phyloP scores from a whole-genome alignment of 805 yeast species.

The Metschnikowia aberdeeniae region DNA sequence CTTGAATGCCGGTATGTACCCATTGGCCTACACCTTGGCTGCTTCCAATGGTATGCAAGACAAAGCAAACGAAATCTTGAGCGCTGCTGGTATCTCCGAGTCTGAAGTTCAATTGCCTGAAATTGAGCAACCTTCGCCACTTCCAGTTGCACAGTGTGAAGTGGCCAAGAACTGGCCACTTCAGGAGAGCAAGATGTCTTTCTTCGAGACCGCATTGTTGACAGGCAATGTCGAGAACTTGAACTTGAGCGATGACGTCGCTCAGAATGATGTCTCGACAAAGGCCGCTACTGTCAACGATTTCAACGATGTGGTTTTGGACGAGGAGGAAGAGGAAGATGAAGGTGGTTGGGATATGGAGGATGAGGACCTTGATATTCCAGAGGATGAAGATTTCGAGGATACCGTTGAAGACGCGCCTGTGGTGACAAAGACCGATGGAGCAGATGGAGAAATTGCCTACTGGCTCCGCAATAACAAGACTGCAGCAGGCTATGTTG shows the following conservation, averaged over 20 bases:
- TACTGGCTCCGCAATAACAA: conserved; percentile 86
- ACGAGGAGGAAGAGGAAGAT: conserved; percentile 46
- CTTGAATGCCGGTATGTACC: conserved; percentile 72
- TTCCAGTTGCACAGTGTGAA: conserved; percentile 46
- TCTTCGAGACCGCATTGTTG: conserved; percentile 77
- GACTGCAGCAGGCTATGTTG: conserved; percentile 87
- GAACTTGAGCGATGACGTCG: conserved; percentile 41
- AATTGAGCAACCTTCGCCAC: conserved; percentile 36
- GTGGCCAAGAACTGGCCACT: conserved; percentile 76
- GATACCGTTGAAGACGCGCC: conserved; percentile 14
- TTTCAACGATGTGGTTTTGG: conserved; percentile 13
- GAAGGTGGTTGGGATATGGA: conserved; percentile 80
- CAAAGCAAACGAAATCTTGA: conserved; percentile 67
- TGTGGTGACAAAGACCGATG: conserved; percentile 9
- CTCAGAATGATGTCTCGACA: neutral
- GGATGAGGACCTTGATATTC: conserved; percentile 73
- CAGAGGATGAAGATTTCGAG: conserved; percentile 28
- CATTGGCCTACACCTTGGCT: conserved; percentile 92
- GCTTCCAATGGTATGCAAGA: conserved; percentile 77
- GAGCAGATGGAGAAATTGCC: conserved; percentile 57
- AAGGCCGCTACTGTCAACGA: conserved; percentile 12
- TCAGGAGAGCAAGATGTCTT: conserved; percentile 64
- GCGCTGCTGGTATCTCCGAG: conserved; percentile 61
- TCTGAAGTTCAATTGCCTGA: conserved; percentile 64
- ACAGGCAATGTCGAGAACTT: conserved; percentile 70